Evolutionary conservation across 2,329 filamentous ascomycete species (phyloP), one percentile per base, ranked within the genome.

Genomic region (Venturia asperata): DNA sequence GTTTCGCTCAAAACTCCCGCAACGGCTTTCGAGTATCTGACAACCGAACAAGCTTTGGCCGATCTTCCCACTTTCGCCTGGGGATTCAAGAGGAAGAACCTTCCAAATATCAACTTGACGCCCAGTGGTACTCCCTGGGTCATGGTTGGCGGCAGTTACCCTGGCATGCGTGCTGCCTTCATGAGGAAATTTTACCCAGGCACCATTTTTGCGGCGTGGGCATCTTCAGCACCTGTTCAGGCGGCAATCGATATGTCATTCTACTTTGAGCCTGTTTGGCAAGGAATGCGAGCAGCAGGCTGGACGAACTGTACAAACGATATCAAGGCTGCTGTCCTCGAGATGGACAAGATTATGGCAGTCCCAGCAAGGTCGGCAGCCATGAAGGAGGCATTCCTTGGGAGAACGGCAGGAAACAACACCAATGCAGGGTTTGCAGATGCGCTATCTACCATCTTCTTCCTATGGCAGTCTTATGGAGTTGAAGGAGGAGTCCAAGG

Each of bases 181-280:
- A 71, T 77, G 70, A 73, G 75, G 5, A 69, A 75, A 45, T 70
- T 71, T 66, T 77, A 77, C 63, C 75, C 75, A 0, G 70, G 75
- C 5, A 76, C 74, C 10, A 76, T 77, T 27, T 74, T 71, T 65
- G 75, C 75, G 2, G 67, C 70, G 1, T 77, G 70, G 56, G 74
- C 75, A 13, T 74, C 74, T 4, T 76, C 75, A 4, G 74, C 75
- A 0, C 74, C 75, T 0, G 77, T 81, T 0, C 72, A 84, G 68
- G 80, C 80, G 2, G 73, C 71, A 5, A 69, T 79, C n/a, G 76
- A 83, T 66, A 81, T 82, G 77, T 77, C 76, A n/a, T 71, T 76
- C 27, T 83, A 82, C 69, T 83, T 75, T 63, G 80, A 83, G 27
- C 78, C 81, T 45, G 70, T 83, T 1, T 79, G 79, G 68, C 75